Evolutionary conservation across 345 rosid species (phyloP), one percentile per base, ranked within the genome.

Genomic region (Turritis glabra): DNA sequence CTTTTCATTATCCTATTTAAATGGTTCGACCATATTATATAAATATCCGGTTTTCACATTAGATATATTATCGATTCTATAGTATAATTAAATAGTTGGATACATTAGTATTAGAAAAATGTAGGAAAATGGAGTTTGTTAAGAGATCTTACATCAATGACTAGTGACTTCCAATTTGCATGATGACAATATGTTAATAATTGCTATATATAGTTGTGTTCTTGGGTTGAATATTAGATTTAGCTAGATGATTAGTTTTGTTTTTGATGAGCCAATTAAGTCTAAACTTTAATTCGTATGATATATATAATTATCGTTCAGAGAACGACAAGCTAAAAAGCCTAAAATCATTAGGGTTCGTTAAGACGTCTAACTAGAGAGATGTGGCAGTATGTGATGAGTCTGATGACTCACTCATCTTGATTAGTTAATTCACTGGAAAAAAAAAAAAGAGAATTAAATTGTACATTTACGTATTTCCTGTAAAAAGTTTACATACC

Each of bases 311-410:
- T 22, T 29, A n/a, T 13, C 5, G 58, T 3, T 21, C 19, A 41
- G n/a, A 55, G 27, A 8, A 55, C 3, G 66, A 65, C 72, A 74
- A 35, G 77, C 58, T 32, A 55, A 33, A 56, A 43, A 43, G 30
- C 32, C 40, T 23, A 55, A 25, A 65, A 32, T 74, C 41, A 51
- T 67, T 48, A 67, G 38, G 47, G 63, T 75, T 75, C 55, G 74
- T 67, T 67, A 67, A 75, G 69, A 60, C 17, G 74, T 75, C 79
- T 47, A 75, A 67, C 55, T 67, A 11, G 22, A 27, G 62, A 50
- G 19, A 59, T 59, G 52, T 67, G 79, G 47, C 62, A 38, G 5
- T 22, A 38, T 75, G 63, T 75, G 62, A 57, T 65, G 69, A 59
- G 22, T 75, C 74, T 67, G 35, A 48, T 56, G 63, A 60, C 37